Evolutionary conservation across 2,329 filamentous ascomycete genomes (phyloP).

Genomic region (Neonectria faginata): DNA sequence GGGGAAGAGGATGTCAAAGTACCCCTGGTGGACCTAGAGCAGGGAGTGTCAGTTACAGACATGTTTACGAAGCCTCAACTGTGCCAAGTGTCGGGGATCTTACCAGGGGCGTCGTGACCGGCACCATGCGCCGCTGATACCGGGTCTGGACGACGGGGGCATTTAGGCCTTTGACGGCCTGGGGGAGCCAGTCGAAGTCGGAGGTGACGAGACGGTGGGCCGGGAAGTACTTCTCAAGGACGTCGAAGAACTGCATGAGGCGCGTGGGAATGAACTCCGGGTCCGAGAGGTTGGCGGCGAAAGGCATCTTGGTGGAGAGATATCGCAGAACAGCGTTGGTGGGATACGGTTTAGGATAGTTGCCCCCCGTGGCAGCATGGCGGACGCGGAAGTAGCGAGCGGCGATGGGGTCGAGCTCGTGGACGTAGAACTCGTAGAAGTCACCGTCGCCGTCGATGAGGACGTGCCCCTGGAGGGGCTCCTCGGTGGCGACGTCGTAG

Average conservation of each 20-base stretch:
- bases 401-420: slow-evolving; percentile 82
- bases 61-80: not conserved
- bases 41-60: slow-evolving; percentile 22
- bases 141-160: slow-evolving; percentile 96
- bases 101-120: slow-evolving; percentile 90
- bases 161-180: slow-evolving; percentile 86
- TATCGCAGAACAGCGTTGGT: slow-evolving; percentile 67
- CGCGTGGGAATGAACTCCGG: slow-evolving; percentile 96
- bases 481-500: slow-evolving; percentile 84
- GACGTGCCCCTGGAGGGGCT: slow-evolving; percentile 88
- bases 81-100: slow-evolving; percentile 46
- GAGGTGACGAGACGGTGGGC: slow-evolving; percentile 88
- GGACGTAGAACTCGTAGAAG: slow-evolving; percentile 94
- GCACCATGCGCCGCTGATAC: slow-evolving; percentile 86
- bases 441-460: slow-evolving; percentile 87
- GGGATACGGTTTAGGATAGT: slow-evolving; percentile 72
- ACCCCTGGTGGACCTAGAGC: slow-evolving; percentile 89
- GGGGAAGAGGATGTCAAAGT: slow-evolving; percentile 98
- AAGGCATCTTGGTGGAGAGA: slow-evolving; percentile 73
- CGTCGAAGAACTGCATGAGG: slow-evolving; percentile 96
- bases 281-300: slow-evolving; percentile 79
- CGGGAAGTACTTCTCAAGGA: slow-evolving; percentile 88
- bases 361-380: slow-evolving; percentile 76
- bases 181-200: slow-evolving; percentile 89
- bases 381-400: slow-evolving; percentile 87